Conservation (phyloP, 106 monocot genomes). For the Iris macrosiphon region DNA sequence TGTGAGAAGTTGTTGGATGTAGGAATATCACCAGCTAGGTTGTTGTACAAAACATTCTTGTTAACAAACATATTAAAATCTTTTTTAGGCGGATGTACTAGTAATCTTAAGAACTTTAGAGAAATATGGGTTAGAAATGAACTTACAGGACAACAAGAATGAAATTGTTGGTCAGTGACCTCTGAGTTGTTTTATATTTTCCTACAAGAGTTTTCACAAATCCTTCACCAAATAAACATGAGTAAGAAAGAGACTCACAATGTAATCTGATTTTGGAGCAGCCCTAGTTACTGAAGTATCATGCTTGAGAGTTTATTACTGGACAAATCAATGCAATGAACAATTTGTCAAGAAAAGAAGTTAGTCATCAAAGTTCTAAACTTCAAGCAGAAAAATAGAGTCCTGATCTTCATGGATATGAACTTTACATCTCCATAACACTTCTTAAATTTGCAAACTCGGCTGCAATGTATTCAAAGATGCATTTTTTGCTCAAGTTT, state of each 20-base stretch:
- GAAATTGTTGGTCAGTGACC: conserved; percentile 56
- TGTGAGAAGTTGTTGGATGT: conserved; percentile 74
- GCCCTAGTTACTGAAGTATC: conserved; percentile 74
- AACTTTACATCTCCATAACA: conserved; percentile 83
- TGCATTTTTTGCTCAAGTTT: conserved; percentile 77
- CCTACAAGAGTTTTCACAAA: conserved; percentile 33
- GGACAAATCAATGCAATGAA: conserved; percentile 64
- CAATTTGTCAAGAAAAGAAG: too few species aligned
- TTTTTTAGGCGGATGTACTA: background rate
- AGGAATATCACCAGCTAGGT: conserved; percentile 62
- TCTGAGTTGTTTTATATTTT: conserved; percentile 65
- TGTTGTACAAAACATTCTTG: conserved; percentile 91
- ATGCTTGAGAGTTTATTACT: conserved; percentile 54
- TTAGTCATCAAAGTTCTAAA: background rate
- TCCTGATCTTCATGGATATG: background rate
- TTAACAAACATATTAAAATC: background rate
- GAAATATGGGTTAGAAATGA: background rate
- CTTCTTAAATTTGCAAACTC: conserved; percentile 95
- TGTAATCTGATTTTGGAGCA: conserved; percentile 64
- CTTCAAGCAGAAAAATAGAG: background rate
- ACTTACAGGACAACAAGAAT: conserved; percentile 81
- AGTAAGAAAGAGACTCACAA: conserved; percentile 53
- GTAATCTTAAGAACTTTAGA: background rate
- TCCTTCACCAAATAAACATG: too few species aligned
- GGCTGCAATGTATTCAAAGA: conserved; percentile 62